Evolutionary conservation across 2,329 filamentous ascomycete species (phyloP), one percentile per base, ranked within the genome.

Genomic region (Calonectria pteridis): DNA sequence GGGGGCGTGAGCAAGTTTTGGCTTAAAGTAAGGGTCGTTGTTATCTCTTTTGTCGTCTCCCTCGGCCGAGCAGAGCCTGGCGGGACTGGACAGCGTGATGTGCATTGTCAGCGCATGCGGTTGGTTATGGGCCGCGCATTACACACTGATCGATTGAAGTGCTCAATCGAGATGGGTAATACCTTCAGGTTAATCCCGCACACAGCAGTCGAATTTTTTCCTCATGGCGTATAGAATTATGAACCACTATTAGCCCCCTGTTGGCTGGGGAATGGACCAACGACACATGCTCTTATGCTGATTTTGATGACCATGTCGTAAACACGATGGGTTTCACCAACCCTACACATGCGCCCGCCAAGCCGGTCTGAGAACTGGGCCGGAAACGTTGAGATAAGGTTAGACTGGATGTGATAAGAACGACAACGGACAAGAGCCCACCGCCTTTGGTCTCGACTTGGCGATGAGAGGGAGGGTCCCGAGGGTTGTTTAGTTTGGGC

Each of bases 101-200:
- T 68, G 65, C 65, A 66, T 72, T 51, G 64, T 51, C 33, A 69
- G 69, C 46, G 29, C 55, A 37, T 67, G 40, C 50, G 37, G 59
- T 46, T 35, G 35, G 58, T 65, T 33, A 63, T 65, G 37, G 50
- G 58, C 58, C 49, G 58, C 33, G 16, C 33, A 62, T 28, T 23
- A 11, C 35, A 40, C 55, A 11, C 14, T 31, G 3, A 37, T 63
- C 50, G 69, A 74, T 46, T 26, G 51, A 68, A 29, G 53, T 28
- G 53, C 53, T 40, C 55, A 53, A 68, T 35, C 29, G 49, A 46
- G n/a, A 49, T 51, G 37, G 46, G 40, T n/a, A 23, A 51, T 14
- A 35, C 16, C 20, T 35, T n/a, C 20, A 20, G 49, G 26, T 49
- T 63, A 55, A 64, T 55, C 46, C 70, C 46, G 18, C 64, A 64